phyloP scores from a whole-genome alignment of 1,139 yeast species.

The Torulaspora globosa region DNA sequence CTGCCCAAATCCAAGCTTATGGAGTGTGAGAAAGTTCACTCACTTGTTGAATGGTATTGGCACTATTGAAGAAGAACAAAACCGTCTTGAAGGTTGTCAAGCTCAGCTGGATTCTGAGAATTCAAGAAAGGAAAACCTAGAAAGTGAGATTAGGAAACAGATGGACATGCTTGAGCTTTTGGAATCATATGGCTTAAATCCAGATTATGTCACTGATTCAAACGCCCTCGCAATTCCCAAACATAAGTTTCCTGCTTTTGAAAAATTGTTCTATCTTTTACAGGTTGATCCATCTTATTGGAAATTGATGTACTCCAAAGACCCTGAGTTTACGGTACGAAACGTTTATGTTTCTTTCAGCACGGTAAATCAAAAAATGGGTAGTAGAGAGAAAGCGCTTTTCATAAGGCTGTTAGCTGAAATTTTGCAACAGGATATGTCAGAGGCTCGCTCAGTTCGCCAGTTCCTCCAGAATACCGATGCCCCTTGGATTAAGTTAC shows the following conservation, averaged over 20 bases:
- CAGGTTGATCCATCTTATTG: slow-evolving; percentile 84
- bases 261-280: slow-evolving; percentile 70
- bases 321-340: slow-evolving; percentile 28
- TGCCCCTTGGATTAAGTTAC: slow-evolving; percentile 46
- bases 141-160: slow-evolving; percentile 26
- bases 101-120: slow-evolving; percentile 78
- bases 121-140: slow-evolving; percentile 53
- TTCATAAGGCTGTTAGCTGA: slow-evolving; percentile 57
- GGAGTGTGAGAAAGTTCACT: slow-evolving; percentile 74
- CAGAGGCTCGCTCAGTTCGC: slow-evolving; percentile 19
- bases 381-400: slow-evolving; percentile 67
- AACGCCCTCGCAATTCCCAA: slow-evolving; percentile 16
- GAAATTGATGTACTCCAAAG: slow-evolving; percentile 46
- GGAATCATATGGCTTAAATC: slow-evolving; percentile 20
- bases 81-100: slow-evolving; percentile 62
- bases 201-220: slow-evolving; percentile 9
- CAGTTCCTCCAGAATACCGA: slow-evolving; percentile 23
- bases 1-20: slow-evolving; percentile 69
- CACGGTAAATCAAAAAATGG: slow-evolving; percentile 33
- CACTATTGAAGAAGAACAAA: slow-evolving; percentile 70
- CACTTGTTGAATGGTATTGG: slow-evolving; percentile 72
- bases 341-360: slow-evolving; percentile 32
- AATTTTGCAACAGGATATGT: slow-evolving; percentile 43
- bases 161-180: slow-evolving; percentile 23
- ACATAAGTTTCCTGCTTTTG: slow-evolving; percentile 46